These are phyloP conservation scores for Neurospora pannonica DNA, from an alignment of 495 filamentous ascomycete genomes.

Conservation along the genomic window DNA sequence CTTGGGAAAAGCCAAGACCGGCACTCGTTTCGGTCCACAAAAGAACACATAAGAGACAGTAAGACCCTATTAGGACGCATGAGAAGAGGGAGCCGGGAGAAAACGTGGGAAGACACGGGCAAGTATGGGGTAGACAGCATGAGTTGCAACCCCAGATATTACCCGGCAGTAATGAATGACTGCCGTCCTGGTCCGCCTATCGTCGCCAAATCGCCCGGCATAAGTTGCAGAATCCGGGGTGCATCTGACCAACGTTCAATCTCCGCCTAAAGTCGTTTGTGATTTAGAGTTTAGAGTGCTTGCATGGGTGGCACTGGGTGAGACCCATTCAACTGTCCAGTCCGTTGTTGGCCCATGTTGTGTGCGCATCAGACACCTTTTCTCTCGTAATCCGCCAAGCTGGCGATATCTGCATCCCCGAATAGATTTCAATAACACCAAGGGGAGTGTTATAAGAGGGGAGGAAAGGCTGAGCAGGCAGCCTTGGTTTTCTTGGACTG, in stretches of 20 bases:
- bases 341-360: too few species aligned
- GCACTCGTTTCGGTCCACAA: neutral
- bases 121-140: neutral
- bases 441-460: neutral
- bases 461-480: neutral
- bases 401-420: neutral
- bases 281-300: neutral
- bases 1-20: neutral
- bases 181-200: neutral
- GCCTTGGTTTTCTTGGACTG: neutral
- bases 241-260: neutral
- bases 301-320: neutral
- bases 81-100: neutral
- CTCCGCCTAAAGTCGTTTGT: neutral
- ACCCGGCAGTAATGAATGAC: neutral
- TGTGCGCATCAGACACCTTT: neutral
- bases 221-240: neutral
- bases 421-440: neutral
- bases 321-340: neutral
- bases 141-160: neutral
- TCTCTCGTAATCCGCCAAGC: neutral
- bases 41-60: neutral
- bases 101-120: neutral
- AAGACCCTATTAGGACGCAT: neutral
- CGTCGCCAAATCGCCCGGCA: neutral